These are phyloP conservation scores for Bolboschoenus planiculmis DNA, from an alignment of 176 grass and related monocot species.

Conservation along the genomic window DNA sequence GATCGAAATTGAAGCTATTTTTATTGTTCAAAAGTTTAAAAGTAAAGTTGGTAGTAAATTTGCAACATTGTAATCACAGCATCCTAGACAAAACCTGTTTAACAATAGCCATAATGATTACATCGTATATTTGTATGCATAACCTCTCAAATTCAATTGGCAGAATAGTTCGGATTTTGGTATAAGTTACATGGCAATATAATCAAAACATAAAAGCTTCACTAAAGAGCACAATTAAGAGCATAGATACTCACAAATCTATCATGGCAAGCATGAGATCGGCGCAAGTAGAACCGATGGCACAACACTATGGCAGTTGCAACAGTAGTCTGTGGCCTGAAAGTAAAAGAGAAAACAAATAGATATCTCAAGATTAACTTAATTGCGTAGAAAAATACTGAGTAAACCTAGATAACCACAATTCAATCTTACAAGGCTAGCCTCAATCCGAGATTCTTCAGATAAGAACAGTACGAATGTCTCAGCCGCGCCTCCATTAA, in stretches of 20 bases:
- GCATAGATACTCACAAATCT: conserved; percentile 27
- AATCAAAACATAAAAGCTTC: background rate
- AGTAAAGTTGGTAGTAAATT: background rate
- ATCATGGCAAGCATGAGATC: conserved; percentile 41
- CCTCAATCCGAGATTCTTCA: conserved; percentile 37
- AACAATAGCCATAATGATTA: background rate
- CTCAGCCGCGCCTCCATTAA: conserved; percentile 47
- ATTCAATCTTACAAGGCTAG: conserved; percentile 40
- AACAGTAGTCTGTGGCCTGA: conserved; percentile 55
- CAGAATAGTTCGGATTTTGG: background rate
- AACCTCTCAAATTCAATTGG: background rate
- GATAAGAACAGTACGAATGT: conserved; percentile 52
- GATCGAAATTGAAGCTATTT: background rate
- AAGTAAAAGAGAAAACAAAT: background rate
- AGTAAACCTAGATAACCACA: background rate
- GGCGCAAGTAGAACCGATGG: conserved; percentile 69
- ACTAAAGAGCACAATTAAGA: background rate
- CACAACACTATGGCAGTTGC: conserved; percentile 58
- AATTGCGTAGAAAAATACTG: background rate
- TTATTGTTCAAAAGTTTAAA: background rate
- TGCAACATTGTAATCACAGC: background rate
- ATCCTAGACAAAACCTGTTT: background rate
- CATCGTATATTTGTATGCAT: background rate
- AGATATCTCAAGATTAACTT: background rate
- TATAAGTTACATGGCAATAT: background rate